Conservation (phyloP, 106 monocot genomes). For the Dioscorea zingiberensis region DNA sequence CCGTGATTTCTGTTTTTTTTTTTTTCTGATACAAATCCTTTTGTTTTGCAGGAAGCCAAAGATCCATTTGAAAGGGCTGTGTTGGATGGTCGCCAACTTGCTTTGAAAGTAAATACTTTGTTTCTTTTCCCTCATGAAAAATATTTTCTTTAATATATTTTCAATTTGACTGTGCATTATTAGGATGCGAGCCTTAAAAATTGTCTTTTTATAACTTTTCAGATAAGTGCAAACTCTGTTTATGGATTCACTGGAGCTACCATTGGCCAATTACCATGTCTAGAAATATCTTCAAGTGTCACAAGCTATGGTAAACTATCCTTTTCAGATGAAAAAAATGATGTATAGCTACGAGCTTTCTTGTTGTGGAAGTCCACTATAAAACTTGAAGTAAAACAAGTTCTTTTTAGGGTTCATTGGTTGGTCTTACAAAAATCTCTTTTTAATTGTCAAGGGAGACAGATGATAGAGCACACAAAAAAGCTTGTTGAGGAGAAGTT, state of each 20-base stretch:
- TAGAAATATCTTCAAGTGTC: constrained; percentile 98
- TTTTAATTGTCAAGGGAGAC: constrained; percentile 56
- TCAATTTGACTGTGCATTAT: neutral
- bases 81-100: constrained; percentile 95
- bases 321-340: neutral
- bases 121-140: neutral
- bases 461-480: constrained; percentile 99
- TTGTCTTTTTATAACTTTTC: constrained; percentile 12
- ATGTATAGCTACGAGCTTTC: no score
- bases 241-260: constrained; percentile 99
- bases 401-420: neutral
- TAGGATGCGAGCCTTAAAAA: neutral
- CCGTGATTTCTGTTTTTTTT: no score
- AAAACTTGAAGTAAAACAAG: neutral
- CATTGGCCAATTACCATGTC: constrained; percentile 90
- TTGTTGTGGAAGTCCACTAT: no score
- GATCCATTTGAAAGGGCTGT: constrained; percentile 99
- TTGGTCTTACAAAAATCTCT: neutral
- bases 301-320: constrained; percentile 88
- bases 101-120: constrained; percentile 64
- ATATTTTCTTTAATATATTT: neutral
- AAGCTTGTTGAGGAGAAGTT: constrained; percentile 96
- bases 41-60: constrained; percentile 77
- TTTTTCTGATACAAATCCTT: neutral
- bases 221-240: constrained; percentile 99